Conservation (phyloP, 306 rosid species). For the Acacia acuminata region DNA sequence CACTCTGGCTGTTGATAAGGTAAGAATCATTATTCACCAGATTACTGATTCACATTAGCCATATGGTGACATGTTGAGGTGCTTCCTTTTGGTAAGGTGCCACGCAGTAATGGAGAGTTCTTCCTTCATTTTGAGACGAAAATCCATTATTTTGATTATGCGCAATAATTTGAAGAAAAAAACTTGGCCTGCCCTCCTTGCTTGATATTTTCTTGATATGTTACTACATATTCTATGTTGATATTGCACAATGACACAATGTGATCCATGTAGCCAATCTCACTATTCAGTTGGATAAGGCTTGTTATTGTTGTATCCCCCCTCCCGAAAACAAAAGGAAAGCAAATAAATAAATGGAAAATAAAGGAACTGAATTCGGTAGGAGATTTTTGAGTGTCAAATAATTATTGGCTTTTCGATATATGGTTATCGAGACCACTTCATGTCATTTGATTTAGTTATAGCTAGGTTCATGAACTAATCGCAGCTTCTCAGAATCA, state of each 20-base stretch:
- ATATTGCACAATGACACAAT: too few relatives aligned
- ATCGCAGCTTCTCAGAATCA: background rate
- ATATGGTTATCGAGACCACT: background rate
- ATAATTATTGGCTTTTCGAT: background rate
- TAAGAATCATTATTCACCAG: slow-evolving; percentile 25
- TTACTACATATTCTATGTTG: too few relatives aligned
- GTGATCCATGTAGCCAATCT: too few relatives aligned
- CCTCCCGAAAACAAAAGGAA: background rate
- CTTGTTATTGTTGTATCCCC: too few relatives aligned
- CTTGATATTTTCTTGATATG: background rate
- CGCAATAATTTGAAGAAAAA: background rate
- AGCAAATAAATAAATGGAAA: background rate
- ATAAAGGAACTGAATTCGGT: background rate
- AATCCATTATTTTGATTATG: background rate
- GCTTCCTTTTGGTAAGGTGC: slow-evolving; percentile 1
- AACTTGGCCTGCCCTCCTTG: background rate
- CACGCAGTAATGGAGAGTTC: background rate
- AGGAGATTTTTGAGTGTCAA: background rate
- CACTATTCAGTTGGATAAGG: too few relatives aligned
- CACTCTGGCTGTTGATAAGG: slow-evolving; percentile 95
- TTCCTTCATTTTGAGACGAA: background rate
- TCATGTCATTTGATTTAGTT: background rate
- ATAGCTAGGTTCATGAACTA: background rate
- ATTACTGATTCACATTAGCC: background rate
- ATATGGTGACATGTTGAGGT: background rate